Conservation (phyloP, 371 early-diverging fungal genomes). For the Nematocida major region DNA sequence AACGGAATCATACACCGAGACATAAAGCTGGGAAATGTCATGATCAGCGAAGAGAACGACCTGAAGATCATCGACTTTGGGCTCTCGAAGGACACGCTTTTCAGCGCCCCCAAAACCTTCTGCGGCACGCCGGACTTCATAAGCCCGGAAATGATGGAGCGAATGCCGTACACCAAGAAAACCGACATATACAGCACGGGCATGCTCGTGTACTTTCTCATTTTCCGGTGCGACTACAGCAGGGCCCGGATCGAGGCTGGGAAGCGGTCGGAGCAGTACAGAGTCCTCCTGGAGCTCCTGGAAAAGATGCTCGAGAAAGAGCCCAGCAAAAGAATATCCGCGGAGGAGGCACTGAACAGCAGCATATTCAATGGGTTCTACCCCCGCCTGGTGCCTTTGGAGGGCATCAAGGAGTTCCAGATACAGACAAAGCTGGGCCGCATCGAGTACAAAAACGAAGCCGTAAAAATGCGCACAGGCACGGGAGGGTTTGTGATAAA, state of each 20-base stretch:
- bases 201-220: constrained; percentile 47
- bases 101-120: constrained; percentile 43
- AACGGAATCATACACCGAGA: constrained; percentile 52
- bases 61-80: constrained; percentile 55
- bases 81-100: constrained; percentile 39
- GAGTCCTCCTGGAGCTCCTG: constrained; percentile 77
- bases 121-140: constrained; percentile 53
- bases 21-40: constrained; percentile 51
- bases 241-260: not conserved
- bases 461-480: not conserved
- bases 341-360: constrained; percentile 74
- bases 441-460: not conserved
- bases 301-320: constrained; percentile 80
- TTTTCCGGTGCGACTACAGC: constrained; percentile 40
- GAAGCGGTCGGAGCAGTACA: constrained; percentile 32
- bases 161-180: constrained; percentile 51
- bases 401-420: constrained; percentile 34
- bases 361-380: constrained; percentile 9
- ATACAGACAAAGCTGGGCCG: constrained; percentile 36
- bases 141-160: constrained; percentile 43
- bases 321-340: constrained; percentile 77
- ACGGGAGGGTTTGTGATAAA: not conserved
- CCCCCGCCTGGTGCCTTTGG: constrained; percentile 6
- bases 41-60: constrained; percentile 44
- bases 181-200: constrained; percentile 52